Evolutionary conservation across 208 protist genomes (phyloP), one percentile per base, ranked within the genome.

Genomic region (Novymonas esmeraldas): DNA sequence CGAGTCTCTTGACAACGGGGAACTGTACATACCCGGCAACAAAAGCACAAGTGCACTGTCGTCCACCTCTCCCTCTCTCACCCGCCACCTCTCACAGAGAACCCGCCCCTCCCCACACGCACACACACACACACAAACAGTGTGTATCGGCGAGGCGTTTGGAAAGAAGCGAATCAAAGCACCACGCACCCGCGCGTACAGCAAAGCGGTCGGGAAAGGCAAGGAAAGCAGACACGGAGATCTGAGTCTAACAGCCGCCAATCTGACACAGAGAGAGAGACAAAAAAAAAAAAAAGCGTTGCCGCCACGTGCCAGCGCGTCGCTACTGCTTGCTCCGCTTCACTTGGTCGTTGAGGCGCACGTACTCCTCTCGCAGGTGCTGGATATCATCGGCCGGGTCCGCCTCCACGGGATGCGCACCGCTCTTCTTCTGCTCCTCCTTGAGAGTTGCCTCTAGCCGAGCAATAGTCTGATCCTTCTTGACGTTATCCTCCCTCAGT

Each of bases 291-390:
- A 31, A 1, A 48, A 54, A n/a, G n/a, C n/a, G n/a, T n/a, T n/a
- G n/a, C 33, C 36, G 34, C 36, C 34, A 59, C 34, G 22, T 10
- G 44, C 26, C 34, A 20, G 54, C 39, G 38, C 20, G 6, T 10
- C 0, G 14, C 72, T 67, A 76, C 34, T 71, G 49, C 49, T 70
- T 81, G 11, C 76, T 51, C 2, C 49, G 60, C 52, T 89, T 79
- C 31, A 96, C 50, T 50, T 87, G 70, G 46, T 90, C 85, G 51
- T 85, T 85, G 57, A 96, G 73, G 33, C 29, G 57, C n/a, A 86
- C 76, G 51, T 96, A 93, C 65, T 96, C 84, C 36, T 87, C 79
- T 14, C 87, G 88, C 28, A 96, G 64, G 7, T 79, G 46, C 10
- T 64, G 74, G 22, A 96, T 46, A 50, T 82, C 81, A 50, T 77